phyloP scores from a whole-genome alignment of 805 yeast genomes.

The Metschnikowia koreensis region DNA sequence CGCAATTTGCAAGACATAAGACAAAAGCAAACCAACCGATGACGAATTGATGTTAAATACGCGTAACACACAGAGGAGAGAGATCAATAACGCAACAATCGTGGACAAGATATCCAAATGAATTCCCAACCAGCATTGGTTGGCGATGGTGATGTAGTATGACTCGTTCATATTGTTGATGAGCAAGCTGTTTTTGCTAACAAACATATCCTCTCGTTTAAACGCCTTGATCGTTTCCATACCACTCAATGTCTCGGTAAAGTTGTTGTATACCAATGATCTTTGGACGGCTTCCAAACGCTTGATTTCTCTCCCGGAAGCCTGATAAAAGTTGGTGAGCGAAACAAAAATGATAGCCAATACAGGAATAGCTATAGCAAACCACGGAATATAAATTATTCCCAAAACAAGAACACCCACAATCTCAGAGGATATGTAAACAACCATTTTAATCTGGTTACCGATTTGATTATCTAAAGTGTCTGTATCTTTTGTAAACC shows the following conservation, averaged over 20 bases:
- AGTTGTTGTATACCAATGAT: constrained; percentile 67
- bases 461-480: constrained; percentile 75
- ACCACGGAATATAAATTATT: constrained; percentile 71
- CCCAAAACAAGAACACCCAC: constrained; percentile 63
- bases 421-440: constrained; percentile 54
- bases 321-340: constrained; percentile 58
- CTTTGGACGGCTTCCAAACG: constrained; percentile 71
- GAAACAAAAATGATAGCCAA: constrained; percentile 43
- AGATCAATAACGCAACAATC: constrained; percentile 49
- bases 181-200: constrained; percentile 42
- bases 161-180: constrained; percentile 68
- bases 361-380: constrained; percentile 64
- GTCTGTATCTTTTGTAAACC: constrained; percentile 88
- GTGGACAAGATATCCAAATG: constrained; percentile 51
- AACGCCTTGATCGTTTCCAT: constrained; percentile 63
- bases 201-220: constrained; percentile 45
- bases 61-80: constrained; percentile 58
- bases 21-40: constrained; percentile 64
- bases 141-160: constrained; percentile 58
- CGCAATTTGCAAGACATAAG: constrained; percentile 56
- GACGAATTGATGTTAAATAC: constrained; percentile 61
- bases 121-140: constrained; percentile 73
- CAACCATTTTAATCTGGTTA: constrained; percentile 63
- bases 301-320: constrained; percentile 72
- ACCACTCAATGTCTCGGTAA: constrained; percentile 70